A percentile compares a stretch with the other conserved stretches of the same genome.
Conservation (phyloP, 768 basidiomycete genomes). For the Xerocomellus dryophilus region DNA sequence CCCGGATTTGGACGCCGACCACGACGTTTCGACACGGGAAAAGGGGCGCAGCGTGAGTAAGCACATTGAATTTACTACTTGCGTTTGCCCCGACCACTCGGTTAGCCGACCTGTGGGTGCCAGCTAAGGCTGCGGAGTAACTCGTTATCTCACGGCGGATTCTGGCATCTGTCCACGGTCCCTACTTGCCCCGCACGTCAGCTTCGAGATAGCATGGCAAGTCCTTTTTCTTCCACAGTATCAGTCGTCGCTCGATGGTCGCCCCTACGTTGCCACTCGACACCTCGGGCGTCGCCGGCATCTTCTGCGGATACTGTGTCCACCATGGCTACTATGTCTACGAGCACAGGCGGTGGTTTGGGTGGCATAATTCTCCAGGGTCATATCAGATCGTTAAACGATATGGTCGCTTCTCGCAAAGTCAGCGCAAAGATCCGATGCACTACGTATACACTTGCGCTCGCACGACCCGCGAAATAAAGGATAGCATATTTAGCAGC, state of each 20-base stretch:
- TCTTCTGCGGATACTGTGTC: conserved; percentile 38
- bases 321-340: conserved; percentile 36
- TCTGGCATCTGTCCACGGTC: no score
- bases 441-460: no score
- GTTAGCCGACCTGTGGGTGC: no score
- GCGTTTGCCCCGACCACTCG: neutral
- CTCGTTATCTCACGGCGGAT: no score
- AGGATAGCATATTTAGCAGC: no score
- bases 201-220: neutral
- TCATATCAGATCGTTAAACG: conserved; percentile 34
- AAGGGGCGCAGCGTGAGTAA: neutral
- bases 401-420: conserved; percentile 33
- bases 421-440: conserved; percentile 4
- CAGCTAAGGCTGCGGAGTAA: no score
- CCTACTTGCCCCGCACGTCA: no score
- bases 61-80: neutral
- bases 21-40: neutral
- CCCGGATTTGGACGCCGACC: neutral
- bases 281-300: conserved; percentile 34
- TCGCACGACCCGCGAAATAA: no score
- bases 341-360: conserved; percentile 32
- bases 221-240: neutral
- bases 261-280: conserved; percentile 16
- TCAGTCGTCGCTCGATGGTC: conserved; percentile 15
- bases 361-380: conserved; percentile 29